Base-by-base conservation (phyloP, 2,329 filamentous ascomycete species). In the Penicillium frequentans region DNA sequence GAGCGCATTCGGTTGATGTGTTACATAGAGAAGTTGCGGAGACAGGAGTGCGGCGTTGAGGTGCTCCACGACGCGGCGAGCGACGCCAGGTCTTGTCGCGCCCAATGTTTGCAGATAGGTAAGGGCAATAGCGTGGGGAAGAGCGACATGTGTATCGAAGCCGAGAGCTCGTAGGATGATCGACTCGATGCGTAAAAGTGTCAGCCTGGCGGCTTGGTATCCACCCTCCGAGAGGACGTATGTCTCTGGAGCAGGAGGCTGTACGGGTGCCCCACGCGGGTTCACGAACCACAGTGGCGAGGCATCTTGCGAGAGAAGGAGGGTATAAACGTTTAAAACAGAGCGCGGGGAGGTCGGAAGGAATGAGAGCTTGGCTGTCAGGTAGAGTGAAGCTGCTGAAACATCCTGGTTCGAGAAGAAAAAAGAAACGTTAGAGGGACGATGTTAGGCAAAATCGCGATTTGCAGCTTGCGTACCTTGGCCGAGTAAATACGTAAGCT, bases 71-170 rank as follows among this genome's bases (percentile, higher is more conserved):
- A 87, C 84, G 42, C 86, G 83, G 52, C 81, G 80, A 1, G 90
- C 84, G 2, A 96, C 80, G 7, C 75, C 76, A 0, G 83, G 76
- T 2, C 71, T 72, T 5, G 87, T 82, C 48, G 90, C 88, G 57
- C 91, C 90, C 19, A 99, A 84, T 0, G 93, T 89, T 75, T 98
- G 93, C 1, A 98, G 84, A 71, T 98, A 99, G 6, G 93, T 97
- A 56, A 98, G 84, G 57, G 90, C 90, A 14, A 98, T 84, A 0
- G 90, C 84, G 69, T 98, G 91, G 0, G 95, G 95, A 0, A 97
- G 82, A 1, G 90, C 86, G 11, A 96, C 90, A 64, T 95, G 90
- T 1, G 88, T 90, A 67, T 96, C 85, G 74, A 96, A 98, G 14
- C 87, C 87, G 0, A 97, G 80, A 0, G 86, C 82, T 58, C 86